Evolutionary conservation across 2,329 filamentous ascomycete genomes (phyloP), one percentile per base, ranked within the genome.

Genomic region (Coniella vitis): DNA sequence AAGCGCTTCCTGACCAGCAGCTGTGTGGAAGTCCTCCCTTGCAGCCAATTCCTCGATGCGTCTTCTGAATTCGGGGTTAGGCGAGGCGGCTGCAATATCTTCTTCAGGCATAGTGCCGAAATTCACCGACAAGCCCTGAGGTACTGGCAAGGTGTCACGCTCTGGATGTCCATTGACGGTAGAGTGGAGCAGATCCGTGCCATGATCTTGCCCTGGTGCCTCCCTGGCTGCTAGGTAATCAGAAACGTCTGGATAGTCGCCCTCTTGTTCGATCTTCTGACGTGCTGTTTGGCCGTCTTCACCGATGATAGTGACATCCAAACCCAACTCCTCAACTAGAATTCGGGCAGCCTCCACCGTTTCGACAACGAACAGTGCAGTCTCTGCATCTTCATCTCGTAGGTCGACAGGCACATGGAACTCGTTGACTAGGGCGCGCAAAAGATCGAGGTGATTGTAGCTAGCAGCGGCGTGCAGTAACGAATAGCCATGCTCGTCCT

Each of bases 401-500:
- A 96, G 72, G 63, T 96, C 84, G 41, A 90, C 79, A 52, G 90
- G 73, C 20, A 91, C 90, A 12, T 81, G 69, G 67, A 90, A 88
- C 31, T 91, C 87, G 40, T 73, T 73, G 22, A 95, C 74, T 5
- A 98, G 76, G 0, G 80, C 68, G 52, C 86, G 84, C 14, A 96
- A 76, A 14, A 98, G 81, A 48, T 86, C 79, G 32, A 88, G 70
- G 63, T 97, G 90, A 63, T 85, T 86, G 75, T 97, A 98, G 57
- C 90, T 96, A 16, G 88, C 84, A 14, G 91, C 89, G 45, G 93
- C 93, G 67, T 98, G 93, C 42, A 97, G 73, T 21, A 97, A 81
- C 40, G 90, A 95, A 71, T 98, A 98, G 60, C 93, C 93, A 61
- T 96, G 86, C 52, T 86, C 82, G 66, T 98, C 93, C 69, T 95